Evolutionary conservation across 1,139 yeast species (phyloP), one percentile per base, ranked within the genome.

Genomic region (Wickerhamomyces sp.): DNA sequence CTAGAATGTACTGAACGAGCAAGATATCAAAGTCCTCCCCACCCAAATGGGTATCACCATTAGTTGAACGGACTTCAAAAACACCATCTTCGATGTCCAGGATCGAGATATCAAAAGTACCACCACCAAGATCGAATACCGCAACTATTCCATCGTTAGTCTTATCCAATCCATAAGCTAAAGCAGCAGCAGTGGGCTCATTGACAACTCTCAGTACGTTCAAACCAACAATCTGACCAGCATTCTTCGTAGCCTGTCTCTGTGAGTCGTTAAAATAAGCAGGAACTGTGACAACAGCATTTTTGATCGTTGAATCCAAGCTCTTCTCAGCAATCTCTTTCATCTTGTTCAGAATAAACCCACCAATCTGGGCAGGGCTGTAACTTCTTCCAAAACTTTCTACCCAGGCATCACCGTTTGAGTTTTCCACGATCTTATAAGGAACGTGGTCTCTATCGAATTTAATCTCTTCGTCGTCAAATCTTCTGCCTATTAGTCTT

Each of bases 111-210:
- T 83, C 93, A 62, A 83, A 83, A 2, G 93, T 83, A 23, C 93
- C 93, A 18, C 93, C 93, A 39, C 93, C 93, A 36, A 83, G 64
- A 61, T 83, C 93, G 55, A 78, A 83, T 11, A 83, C 93, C 0
- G 91, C 91, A 28, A 83, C 72, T 13, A 74, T 59, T 8, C 88
- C 88, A 52, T 75, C 79, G 32, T 71, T 68, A 32, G 63, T 61
- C 50, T 70, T 65, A 38, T 54, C 55, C 32, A 82, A 61, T 1
- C 93, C 93, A 55, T 82, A 83, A 5, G 91, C 89, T 49, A 83
- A 66, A 1, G 91, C 87, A 1, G 89, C 89, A 2, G 89, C 89
- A 0, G 91, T 82, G 4, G 91, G 91, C 54, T 82, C 91, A 58
- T 82, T 82, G 4, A 82, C 70, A 11, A 82, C 87, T 46, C 91